These are phyloP conservation scores for Collybia mongolica DNA, from an alignment of 768 basidiomycete genomes.

Conservation along the genomic window DNA sequence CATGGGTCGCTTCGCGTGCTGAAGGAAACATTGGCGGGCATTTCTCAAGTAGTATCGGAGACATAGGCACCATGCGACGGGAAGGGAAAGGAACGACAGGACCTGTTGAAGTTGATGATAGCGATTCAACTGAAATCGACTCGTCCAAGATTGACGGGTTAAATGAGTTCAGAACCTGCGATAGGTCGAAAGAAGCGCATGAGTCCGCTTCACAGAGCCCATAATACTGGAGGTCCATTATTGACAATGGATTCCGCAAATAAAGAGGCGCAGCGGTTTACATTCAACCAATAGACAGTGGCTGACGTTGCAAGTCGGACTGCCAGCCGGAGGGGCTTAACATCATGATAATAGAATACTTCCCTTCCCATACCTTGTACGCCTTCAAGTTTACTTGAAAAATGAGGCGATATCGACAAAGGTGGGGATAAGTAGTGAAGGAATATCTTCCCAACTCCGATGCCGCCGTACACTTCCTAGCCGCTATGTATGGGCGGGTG, in stretches of 20 bases:
- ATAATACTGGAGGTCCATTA: too few species aligned
- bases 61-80: background rate
- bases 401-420: background rate
- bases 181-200: background rate
- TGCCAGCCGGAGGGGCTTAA: too few species aligned
- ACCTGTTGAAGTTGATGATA: too few species aligned
- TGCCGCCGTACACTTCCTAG: background rate
- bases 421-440: background rate
- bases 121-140: too few species aligned
- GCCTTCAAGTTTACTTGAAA: too few species aligned
- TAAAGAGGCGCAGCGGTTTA: too few species aligned
- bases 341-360: too few species aligned
- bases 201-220: background rate
- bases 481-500: too few species aligned
- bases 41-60: background rate
- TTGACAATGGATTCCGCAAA: too few species aligned
- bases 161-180: background rate
- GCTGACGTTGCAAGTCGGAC: background rate
- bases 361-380: too few species aligned
- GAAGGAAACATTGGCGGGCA: background rate
- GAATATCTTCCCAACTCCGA: background rate
- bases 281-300: background rate
- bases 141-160: too few species aligned
- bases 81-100: background rate
- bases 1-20: too few species aligned